Evolutionary conservation across 169 alveolate genomes (phyloP).

Genomic region (Babesia divergens): DNA sequence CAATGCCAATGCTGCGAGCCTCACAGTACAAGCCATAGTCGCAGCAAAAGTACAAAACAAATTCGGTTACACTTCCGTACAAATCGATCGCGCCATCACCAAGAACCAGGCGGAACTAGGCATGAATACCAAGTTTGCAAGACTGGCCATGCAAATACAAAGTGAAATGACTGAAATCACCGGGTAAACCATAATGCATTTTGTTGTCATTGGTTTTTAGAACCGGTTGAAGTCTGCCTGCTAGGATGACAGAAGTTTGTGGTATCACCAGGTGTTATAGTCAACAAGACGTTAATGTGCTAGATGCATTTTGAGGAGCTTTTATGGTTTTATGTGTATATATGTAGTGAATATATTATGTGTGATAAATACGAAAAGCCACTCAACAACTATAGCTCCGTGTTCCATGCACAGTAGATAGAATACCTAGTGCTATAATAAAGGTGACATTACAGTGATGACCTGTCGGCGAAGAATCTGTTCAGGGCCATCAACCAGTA

Average conservation of each 20-base stretch:
- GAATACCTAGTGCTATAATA: no score
- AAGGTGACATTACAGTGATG: no score
- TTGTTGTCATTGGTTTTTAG: background rate
- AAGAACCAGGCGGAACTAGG: slow-evolving; percentile 72
- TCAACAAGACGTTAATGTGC: no score
- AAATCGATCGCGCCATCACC: slow-evolving; percentile 78
- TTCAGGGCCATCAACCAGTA: background rate
- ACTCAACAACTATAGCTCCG: no score
- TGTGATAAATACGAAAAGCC: no score
- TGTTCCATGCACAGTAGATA: no score
- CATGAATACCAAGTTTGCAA: slow-evolving; percentile 64
- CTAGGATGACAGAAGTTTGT: no score
- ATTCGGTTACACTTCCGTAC: slow-evolving; percentile 76
- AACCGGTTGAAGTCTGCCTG: background rate
- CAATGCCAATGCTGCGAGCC: slow-evolving; percentile 74
- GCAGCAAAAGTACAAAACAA: slow-evolving; percentile 82
- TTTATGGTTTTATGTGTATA: no score
- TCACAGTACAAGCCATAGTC: slow-evolving; percentile 78
- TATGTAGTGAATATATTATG: no score
- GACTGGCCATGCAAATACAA: slow-evolving; percentile 75
- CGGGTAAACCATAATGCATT: slow-evolving; percentile 47
- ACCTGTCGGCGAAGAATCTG: background rate
- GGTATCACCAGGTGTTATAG: no score
- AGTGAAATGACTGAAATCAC: slow-evolving; percentile 74
- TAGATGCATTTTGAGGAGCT: no score